Conservation (phyloP, 2,329 filamentous ascomycete genomes). For the Albophoma yamanashiensis region DNA sequence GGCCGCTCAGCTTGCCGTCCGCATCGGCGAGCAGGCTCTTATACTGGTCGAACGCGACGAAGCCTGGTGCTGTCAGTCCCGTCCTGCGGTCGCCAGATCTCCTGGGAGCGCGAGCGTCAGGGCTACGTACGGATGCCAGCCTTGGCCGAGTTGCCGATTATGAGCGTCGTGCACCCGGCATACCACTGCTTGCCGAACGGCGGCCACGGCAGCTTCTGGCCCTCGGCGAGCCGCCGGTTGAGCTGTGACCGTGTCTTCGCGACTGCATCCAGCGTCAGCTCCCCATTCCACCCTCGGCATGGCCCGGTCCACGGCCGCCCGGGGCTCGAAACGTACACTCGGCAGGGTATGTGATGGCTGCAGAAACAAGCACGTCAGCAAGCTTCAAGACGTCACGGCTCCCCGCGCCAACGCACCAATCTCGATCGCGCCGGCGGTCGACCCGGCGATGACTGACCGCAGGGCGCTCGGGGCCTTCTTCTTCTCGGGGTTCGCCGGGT, state of each 20-base stretch:
- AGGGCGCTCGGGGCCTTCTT: conserved; percentile 60
- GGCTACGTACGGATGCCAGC: conserved; percentile 71
- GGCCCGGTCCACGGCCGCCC: background rate
- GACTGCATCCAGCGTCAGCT: conserved; percentile 37
- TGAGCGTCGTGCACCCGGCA: conserved; percentile 91
- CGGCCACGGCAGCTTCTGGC: conserved; percentile 87
- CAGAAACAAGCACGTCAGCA: conserved; percentile 7
- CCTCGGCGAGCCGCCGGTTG: conserved; percentile 70
- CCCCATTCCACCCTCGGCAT: background rate
- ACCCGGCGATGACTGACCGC: conserved; percentile 84
- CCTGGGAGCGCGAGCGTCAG: background rate
- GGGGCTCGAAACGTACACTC: conserved; percentile 53
- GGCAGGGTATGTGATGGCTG: conserved; percentile 82
- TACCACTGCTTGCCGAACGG: conserved; percentile 95
- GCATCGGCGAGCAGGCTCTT: conserved; percentile 73
- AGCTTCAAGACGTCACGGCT: conserved; percentile 6
- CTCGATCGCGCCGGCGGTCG: conserved; percentile 88
- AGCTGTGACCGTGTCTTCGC: conserved; percentile 93
- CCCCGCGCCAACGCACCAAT: conserved; percentile 50
- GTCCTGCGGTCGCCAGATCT: background rate
- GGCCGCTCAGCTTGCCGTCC: conserved; percentile 80
- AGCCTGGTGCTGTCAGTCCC: conserved; percentile 28
- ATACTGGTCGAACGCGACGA: conserved; percentile 94
- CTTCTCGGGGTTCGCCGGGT: conserved; percentile 14
- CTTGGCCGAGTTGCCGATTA: conserved; percentile 94